Evolutionary conservation across 2,329 filamentous ascomycete genomes (phyloP).

Genomic region (Neoarthrinium moseri): DNA sequence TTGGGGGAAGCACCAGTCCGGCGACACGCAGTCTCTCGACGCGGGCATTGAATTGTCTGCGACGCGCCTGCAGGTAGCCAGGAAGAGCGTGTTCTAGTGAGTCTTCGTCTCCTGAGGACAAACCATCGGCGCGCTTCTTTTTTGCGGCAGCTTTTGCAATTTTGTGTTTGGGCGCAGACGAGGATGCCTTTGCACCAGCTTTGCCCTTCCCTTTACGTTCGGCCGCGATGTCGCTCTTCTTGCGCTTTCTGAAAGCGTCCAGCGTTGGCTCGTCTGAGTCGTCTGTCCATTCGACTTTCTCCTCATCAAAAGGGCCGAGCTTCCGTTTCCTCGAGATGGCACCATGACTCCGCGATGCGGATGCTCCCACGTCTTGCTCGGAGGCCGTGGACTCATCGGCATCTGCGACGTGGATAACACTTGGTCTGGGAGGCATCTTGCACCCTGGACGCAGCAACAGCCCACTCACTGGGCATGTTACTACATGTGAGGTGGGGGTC

Average conservation of each 20-base stretch:
- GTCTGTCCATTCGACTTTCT: constrained; percentile 25
- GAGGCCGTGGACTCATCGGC: constrained; percentile 1
- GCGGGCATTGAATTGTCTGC: constrained; percentile 66
- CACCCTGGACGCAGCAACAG: neutral
- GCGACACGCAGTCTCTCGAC: constrained; percentile 59
- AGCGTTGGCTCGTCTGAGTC: constrained; percentile 18
- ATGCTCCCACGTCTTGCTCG: neutral
- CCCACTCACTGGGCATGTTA: neutral
- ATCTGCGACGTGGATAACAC: constrained; percentile 3
- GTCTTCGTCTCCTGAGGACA: constrained; percentile 36
- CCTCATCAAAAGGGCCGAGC: constrained; percentile 4
- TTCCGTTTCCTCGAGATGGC: constrained; percentile 21
- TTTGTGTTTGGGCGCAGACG: constrained; percentile 11
- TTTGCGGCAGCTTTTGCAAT: constrained; percentile 10
- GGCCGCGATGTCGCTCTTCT: constrained; percentile 12
- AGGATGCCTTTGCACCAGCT: constrained; percentile 9
- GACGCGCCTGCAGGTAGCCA: constrained; percentile 62
- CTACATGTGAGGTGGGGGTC: neutral
- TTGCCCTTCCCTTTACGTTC: constrained; percentile 19
- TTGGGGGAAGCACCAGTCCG: constrained; percentile 74
- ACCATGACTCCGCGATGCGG: neutral
- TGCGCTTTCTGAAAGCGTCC: constrained; percentile 21
- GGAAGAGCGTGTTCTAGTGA: constrained; percentile 60
- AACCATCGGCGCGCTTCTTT: constrained; percentile 28
- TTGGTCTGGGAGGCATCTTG: neutral